Evolutionary conservation across 2,329 filamentous ascomycete genomes (phyloP).

Genomic region (Aspergillus cejpii): DNA sequence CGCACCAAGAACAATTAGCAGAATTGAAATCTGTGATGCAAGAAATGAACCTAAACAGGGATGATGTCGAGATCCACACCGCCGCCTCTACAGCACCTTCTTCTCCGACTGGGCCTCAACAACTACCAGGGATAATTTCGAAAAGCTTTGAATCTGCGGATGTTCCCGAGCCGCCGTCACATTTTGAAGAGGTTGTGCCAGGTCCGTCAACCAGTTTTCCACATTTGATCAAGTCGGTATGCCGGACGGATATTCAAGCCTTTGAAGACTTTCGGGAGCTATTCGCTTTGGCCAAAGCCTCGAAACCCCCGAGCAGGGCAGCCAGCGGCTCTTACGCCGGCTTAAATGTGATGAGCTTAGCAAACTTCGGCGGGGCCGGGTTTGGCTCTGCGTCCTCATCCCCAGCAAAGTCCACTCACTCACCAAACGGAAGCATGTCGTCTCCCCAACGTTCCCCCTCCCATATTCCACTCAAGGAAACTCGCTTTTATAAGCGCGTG

Average conservation of each 20-base stretch:
- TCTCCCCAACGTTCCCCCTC: conserved; percentile 42
- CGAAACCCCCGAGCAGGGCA: conserved; percentile 57
- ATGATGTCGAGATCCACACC: conserved; percentile 63
- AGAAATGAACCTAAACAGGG: conserved; percentile 63
- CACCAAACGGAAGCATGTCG: conserved; percentile 41
- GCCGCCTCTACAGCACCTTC: conserved; percentile 65
- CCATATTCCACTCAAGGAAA: conserved; percentile 66
- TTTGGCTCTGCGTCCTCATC: conserved; percentile 58
- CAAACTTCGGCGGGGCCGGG: conserved; percentile 35
- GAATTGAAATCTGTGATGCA: conserved; percentile 92
- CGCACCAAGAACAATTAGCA: conserved; percentile 85
- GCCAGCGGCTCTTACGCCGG: conserved; percentile 65
- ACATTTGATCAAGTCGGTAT: conserved; percentile 73
- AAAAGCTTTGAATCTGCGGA: conserved; percentile 57
- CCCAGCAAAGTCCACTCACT: conserved; percentile 51
- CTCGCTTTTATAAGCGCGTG: conserved; percentile 87
- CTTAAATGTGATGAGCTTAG: conserved; percentile 54
- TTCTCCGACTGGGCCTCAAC: conserved; percentile 61
- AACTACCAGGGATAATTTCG: conserved; percentile 49
- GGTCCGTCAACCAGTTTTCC: conserved; percentile 67
- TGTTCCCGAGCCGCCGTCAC: conserved; percentile 45
- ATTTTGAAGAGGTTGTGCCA: conserved; percentile 50
- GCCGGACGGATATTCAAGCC: conserved; percentile 71
- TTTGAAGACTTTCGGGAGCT: conserved; percentile 83
- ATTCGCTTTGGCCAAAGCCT: conserved; percentile 60